Conservation (phyloP, 768 basidiomycete species). For the Trametes elegans region DNA sequence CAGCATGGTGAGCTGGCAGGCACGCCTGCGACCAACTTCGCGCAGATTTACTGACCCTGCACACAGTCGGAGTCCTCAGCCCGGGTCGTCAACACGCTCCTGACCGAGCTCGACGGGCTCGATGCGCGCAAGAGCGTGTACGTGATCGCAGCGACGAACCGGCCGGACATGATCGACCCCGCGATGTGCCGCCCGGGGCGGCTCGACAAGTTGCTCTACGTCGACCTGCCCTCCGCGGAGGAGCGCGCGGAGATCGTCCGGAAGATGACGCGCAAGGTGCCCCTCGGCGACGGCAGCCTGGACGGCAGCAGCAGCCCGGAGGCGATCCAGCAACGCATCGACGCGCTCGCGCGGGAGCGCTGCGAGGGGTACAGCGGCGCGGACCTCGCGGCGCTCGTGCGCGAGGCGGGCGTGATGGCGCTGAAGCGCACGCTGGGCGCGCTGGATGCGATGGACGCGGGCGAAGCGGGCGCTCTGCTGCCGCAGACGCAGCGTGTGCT, state of each 20-base stretch:
- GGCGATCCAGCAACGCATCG: constrained; percentile 25
- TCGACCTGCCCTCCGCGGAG: constrained; percentile 71
- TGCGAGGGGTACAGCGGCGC: constrained; percentile 93
- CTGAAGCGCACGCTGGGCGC: constrained; percentile 66
- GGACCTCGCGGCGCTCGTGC: constrained; percentile 82
- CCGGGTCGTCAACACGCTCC: constrained; percentile 89
- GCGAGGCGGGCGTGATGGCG: constrained; percentile 89
- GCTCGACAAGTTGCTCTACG: constrained; percentile 90
- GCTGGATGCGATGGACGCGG: constrained; percentile 56
- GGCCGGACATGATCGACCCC: constrained; percentile 97
- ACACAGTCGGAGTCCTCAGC: constrained; percentile 87
- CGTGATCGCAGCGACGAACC: constrained; percentile 92
- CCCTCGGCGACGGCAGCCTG: constrained; percentile 42
- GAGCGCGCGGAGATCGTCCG: constrained; percentile 85
- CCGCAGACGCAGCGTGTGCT: constrained; percentile 31
- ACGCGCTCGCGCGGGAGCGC: constrained; percentile 50
- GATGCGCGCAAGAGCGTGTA: constrained; percentile 85
- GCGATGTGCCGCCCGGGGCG: constrained; percentile 97
- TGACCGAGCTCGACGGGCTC: constrained; percentile 92
- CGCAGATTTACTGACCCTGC: neutral
- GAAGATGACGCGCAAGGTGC: constrained; percentile 71
- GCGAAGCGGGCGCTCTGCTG: constrained; percentile 24
- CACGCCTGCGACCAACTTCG: no score
- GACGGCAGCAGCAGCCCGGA: constrained; percentile 13
- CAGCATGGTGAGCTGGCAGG: constrained; percentile 70